phyloP scores from a whole-genome alignment of 352 stramenopile genomes.

The Detonula confervacea region DNA sequence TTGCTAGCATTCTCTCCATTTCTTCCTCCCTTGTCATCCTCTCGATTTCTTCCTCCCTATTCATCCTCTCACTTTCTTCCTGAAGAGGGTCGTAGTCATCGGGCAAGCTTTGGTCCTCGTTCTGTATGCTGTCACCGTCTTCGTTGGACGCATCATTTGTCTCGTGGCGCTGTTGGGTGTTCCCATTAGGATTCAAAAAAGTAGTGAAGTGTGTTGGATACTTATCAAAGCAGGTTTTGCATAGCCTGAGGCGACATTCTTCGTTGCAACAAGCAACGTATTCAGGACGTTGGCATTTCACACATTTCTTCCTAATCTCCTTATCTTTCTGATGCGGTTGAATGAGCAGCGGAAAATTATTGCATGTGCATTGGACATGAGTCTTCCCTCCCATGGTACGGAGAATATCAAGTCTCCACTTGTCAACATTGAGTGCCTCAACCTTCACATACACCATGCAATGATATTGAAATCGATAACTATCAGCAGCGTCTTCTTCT shows the following conservation, averaged over 20 bases:
- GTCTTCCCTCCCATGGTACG: slow-evolving; percentile 9
- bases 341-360: slow-evolving; percentile 13
- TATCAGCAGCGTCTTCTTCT: not conserved
- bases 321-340: slow-evolving; percentile 8
- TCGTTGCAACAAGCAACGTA: slow-evolving; percentile 15
- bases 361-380: slow-evolving; percentile 21
- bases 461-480: slow-evolving; percentile 11
- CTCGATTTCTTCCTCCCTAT: not conserved
- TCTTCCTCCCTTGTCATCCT: not conserved
- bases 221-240: slow-evolving; percentile 11
- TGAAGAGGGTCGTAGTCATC: not conserved
- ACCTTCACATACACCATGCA: slow-evolving; percentile 14
- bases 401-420: slow-evolving; percentile 13
- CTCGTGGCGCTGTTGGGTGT: not conserved
- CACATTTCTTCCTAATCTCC: not conserved
- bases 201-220: slow-evolving; percentile 3
- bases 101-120: not conserved
- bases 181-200: not conserved
- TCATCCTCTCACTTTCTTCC: not conserved
- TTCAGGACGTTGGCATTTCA: slow-evolving; percentile 11
- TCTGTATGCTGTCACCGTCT: not conserved
- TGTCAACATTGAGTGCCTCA: not conserved
- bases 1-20: not conserved
- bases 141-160: not conserved
- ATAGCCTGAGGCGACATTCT: slow-evolving; percentile 1